Conservation (phyloP, 1,284 basidiomycete genomes). For the Leccinum subrobustum region DNA sequence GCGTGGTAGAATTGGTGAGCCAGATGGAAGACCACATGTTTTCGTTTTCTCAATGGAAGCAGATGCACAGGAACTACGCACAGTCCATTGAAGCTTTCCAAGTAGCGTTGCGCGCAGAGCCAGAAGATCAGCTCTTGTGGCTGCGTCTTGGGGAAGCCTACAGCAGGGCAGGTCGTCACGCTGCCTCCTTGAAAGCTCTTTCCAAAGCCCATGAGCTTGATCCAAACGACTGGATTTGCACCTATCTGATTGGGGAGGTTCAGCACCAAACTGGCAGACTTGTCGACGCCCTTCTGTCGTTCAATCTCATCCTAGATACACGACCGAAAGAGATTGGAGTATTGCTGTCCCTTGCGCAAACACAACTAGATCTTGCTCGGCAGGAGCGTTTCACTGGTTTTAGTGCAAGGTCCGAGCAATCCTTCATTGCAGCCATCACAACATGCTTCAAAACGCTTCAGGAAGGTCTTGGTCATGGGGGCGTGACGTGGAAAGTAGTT, state of each 20-base stretch:
- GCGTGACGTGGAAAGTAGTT: conserved; percentile 83
- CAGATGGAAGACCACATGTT: neutral
- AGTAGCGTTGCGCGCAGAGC: conserved; percentile 80
- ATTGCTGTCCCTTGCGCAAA: conserved; percentile 71
- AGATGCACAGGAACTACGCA: conserved; percentile 77
- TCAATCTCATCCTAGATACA: conserved; percentile 56
- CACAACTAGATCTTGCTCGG: conserved; percentile 72
- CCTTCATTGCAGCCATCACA: conserved; percentile 62
- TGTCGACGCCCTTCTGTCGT: conserved; percentile 70
- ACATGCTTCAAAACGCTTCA: conserved; percentile 58
- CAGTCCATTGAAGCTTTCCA: conserved; percentile 88
- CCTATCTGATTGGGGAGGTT: conserved; percentile 85
- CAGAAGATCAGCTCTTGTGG: conserved; percentile 82
- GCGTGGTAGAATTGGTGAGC: conserved; percentile 87
- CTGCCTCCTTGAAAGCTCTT: conserved; percentile 89
- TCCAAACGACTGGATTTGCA: conserved; percentile 80
- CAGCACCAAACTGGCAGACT: conserved; percentile 80
- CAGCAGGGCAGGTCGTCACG: conserved; percentile 81
- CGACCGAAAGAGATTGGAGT: conserved; percentile 72
- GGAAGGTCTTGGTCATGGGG: conserved; percentile 60
- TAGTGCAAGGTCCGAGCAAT: conserved; percentile 69
- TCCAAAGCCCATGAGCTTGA: conserved; percentile 69
- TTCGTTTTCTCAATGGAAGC: conserved; percentile 13
- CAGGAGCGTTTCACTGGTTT: conserved; percentile 71
- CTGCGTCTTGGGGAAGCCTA: conserved; percentile 92